Percentiles rank a stretch among this genome's conserved stretches.
Conservation (phyloP, 1,284 basidiomycete genomes). For the Ustilago loliicola region DNA sequence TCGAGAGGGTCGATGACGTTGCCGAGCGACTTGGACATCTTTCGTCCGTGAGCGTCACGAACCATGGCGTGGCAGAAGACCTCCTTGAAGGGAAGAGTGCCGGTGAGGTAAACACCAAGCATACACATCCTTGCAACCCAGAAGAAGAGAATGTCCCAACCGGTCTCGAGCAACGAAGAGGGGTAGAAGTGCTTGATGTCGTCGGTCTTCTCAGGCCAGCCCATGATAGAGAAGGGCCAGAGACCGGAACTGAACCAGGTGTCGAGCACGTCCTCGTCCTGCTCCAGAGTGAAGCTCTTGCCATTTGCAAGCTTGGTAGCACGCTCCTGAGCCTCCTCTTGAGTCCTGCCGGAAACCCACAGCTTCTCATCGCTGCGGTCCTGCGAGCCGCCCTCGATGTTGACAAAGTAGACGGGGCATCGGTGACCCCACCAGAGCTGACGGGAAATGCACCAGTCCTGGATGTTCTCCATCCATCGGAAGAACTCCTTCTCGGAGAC, state of each 20-base stretch:
- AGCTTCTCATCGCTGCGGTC: constrained; percentile 72
- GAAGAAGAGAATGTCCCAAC: constrained; percentile 99
- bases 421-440: constrained; percentile 99
- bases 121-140: constrained; percentile 99
- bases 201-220: constrained; percentile 82
- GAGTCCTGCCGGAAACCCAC: constrained; percentile 88
- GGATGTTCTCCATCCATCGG: constrained; percentile 93
- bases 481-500: constrained; percentile 94
- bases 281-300: constrained; percentile 81
- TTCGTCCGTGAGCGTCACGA: constrained; percentile 96
- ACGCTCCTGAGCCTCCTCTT: constrained; percentile 84
- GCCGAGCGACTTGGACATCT: constrained; percentile 98
- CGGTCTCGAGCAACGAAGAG: constrained; percentile 89
- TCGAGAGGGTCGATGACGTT: constrained; percentile 99
- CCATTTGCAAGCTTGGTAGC: constrained; percentile 82
- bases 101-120: constrained; percentile 90
- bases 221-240: constrained; percentile 98
- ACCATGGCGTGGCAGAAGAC: constrained; percentile 99
- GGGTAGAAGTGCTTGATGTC: constrained; percentile 81
- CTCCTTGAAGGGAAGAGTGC: constrained; percentile 92
- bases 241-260: constrained; percentile 99
- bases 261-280: constrained; percentile 98
- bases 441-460: constrained; percentile 99
- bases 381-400: constrained; percentile 82
- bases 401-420: constrained; percentile 92